Percentiles rank a stretch among this genome's conserved stretches.
Evolutionary conservation across 1,284 basidiomycete genomes (phyloP).

Genomic region (Puccinia polysora): DNA sequence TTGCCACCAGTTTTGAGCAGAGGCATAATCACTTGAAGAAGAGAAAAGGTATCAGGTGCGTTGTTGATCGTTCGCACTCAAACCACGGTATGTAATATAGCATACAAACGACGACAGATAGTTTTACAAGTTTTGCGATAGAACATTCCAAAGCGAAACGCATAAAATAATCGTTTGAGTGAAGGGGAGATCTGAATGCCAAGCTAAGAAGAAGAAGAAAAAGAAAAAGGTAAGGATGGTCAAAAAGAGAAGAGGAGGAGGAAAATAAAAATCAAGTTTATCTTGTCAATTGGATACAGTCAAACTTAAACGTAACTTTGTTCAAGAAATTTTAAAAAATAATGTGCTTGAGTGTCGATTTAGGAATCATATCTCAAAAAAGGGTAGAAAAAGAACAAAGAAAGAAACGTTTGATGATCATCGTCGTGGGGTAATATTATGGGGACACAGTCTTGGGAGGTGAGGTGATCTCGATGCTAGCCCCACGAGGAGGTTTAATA

Average conservation of each 20-base stretch:
- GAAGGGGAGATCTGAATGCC: no score
- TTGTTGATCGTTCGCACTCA: no score
- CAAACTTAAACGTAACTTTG: constrained; percentile 4
- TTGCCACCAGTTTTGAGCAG: no score
- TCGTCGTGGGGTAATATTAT: neutral
- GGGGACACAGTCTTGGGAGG: neutral
- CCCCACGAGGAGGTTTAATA: constrained; percentile 5
- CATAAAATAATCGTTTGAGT: no score
- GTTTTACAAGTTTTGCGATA: constrained; percentile 26
- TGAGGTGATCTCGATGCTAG: constrained; percentile 12
- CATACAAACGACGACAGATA: constrained; percentile 23
- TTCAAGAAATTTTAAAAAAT: constrained; percentile 21
- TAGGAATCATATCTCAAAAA: no score
- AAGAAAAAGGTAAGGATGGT: neutral
- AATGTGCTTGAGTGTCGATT: neutral
- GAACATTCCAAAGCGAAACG: no score
- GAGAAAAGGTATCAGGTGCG: no score
- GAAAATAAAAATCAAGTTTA: constrained; percentile 1
- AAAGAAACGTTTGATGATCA: no score
- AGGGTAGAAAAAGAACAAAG: no score
- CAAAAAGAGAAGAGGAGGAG: neutral
- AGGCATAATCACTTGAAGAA: no score
- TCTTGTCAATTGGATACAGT: neutral
- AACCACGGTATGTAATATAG: no score
- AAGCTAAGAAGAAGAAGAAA: no score